Conservation (phyloP, 2,329 filamentous ascomycete genomes). For the Neofusicoccum kwambonambiense region DNA sequence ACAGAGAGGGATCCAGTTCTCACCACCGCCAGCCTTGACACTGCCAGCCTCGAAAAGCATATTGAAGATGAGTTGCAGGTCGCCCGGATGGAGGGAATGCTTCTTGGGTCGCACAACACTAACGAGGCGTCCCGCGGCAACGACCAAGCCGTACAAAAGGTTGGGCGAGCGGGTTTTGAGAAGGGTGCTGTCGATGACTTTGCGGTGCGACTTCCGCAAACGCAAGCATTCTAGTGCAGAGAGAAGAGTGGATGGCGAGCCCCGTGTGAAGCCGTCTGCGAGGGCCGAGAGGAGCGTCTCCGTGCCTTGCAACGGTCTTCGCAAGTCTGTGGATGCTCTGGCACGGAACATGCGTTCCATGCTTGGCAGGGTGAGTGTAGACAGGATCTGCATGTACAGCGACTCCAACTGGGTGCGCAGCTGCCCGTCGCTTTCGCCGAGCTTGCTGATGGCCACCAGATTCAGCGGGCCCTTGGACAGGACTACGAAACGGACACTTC, state of each 20-base stretch:
- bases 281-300: constrained; percentile 87
- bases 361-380: constrained; percentile 85
- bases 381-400: constrained; percentile 96
- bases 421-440: constrained; percentile 90
- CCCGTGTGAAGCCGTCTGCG: constrained; percentile 89
- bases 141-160: constrained; percentile 88
- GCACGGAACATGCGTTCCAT: constrained; percentile 84
- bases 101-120: constrained; percentile 93
- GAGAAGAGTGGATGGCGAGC: constrained; percentile 83
- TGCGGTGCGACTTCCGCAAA: constrained; percentile 81
- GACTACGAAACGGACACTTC: constrained; percentile 80
- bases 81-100: constrained; percentile 91
- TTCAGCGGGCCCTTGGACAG: constrained; percentile 83
- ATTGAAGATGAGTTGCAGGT: constrained; percentile 95
- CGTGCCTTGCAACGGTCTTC: constrained; percentile 85
- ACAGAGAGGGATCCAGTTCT: constrained; percentile 97
- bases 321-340: constrained; percentile 89
- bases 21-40: constrained; percentile 87
- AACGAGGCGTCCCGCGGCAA: constrained; percentile 87
- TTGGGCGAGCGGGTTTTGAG: constrained; percentile 74
- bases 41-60: constrained; percentile 97
- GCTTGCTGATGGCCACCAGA: constrained; percentile 85
- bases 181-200: constrained; percentile 82
- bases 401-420: constrained; percentile 85
- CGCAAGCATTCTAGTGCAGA: constrained; percentile 92